phyloP scores from a whole-genome alignment of 305 asterid species.

The Fraxinus sp. region DNA sequence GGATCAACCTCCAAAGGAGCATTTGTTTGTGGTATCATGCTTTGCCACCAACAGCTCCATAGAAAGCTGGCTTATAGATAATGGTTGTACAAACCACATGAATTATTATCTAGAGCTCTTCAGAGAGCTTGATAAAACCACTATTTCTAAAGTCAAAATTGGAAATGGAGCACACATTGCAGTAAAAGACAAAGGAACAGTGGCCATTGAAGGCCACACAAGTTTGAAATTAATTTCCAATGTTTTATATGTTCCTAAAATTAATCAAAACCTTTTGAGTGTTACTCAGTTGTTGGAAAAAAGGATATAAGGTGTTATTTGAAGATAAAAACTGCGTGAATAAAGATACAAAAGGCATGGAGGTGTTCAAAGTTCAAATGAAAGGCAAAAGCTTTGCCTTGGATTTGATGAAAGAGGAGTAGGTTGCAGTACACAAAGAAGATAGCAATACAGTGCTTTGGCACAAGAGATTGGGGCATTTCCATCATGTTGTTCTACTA shows the following conservation, averaged over 20 bases:
- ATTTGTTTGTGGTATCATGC: background rate
- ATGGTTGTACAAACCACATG: background rate
- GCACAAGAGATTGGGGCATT: background rate
- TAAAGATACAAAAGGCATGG: background rate
- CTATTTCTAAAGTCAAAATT: background rate
- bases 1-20: background rate
- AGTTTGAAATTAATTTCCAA: background rate
- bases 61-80: background rate
- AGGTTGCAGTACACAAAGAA: background rate
- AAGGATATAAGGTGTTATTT: background rate
- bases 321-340: background rate
- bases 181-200: background rate
- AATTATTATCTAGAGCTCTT: background rate
- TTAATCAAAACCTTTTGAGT: background rate
- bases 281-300: background rate
- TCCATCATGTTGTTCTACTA: background rate
- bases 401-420: background rate
- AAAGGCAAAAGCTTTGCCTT: background rate
- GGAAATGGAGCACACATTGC: background rate
- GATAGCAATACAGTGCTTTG: background rate
- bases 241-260: background rate
- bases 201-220: background rate
- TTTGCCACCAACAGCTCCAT: background rate
- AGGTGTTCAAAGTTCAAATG: constrained; percentile 7
- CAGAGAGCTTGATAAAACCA: background rate